Percentiles rank a stretch among this genome's conserved stretches.
phyloP scores from a whole-genome alignment of 1,284 basidiomycete species.

The Melampsora larici-populina region DNA sequence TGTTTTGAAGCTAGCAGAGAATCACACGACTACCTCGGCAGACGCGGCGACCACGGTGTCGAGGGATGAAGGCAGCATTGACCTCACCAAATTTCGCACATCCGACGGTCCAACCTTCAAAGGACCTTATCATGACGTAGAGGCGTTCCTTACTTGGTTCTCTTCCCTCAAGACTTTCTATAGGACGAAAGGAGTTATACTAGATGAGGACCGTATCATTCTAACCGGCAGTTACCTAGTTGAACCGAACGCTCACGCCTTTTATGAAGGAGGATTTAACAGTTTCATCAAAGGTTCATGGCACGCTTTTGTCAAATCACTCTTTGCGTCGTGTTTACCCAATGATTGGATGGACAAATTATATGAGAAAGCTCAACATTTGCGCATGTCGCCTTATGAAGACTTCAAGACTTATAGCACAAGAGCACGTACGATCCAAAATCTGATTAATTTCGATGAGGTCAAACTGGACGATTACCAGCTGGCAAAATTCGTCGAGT shows the following conservation, averaged over 20 bases:
- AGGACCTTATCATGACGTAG: slow-evolving; percentile 4
- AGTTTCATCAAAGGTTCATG: neutral
- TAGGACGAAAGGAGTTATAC: neutral
- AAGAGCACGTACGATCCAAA: neutral
- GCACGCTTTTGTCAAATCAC: neutral
- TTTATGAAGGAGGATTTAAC: neutral
- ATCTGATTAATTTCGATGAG: neutral
- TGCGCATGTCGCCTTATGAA: neutral
- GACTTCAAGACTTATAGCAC: neutral
- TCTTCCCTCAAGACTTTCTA: slow-evolving; percentile 5
- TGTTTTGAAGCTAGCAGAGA: no score
- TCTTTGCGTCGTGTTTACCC: neutral
- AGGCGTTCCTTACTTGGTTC: no score
- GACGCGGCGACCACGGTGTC: no score
- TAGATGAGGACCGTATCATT: neutral
- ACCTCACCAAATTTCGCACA: no score
- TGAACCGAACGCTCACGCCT: neutral
- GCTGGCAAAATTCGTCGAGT: neutral
- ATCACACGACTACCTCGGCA: no score
- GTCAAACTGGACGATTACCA: neutral
- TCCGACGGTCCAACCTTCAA: neutral
- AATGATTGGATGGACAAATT: neutral
- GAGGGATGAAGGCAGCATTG: no score
- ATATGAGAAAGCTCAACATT: neutral
- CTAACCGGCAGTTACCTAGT: neutral